Evolutionary conservation across 2,329 filamentous ascomycete genomes (phyloP).

Genomic region (Ophioceras dolichostomum): DNA sequence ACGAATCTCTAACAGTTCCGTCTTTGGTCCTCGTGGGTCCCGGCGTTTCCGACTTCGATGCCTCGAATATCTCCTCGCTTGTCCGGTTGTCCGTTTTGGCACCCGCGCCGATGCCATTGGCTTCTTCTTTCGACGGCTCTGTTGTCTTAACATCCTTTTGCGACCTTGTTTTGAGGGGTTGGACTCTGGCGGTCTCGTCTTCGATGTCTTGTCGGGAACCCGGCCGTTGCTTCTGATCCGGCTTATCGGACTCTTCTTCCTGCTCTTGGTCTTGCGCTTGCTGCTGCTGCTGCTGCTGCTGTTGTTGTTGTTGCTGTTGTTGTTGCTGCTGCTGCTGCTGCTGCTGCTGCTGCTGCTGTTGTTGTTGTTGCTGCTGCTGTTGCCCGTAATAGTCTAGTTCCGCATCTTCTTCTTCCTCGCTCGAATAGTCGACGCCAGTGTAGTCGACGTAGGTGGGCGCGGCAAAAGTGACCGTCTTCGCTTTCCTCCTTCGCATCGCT

Average conservation of each 20-base stretch:
- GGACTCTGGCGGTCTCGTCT: slow-evolving; percentile 42
- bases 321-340: slow-evolving; percentile 18
- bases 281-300: slow-evolving; percentile 13
- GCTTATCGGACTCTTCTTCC: slow-evolving; percentile 7
- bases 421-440: slow-evolving; percentile 75
- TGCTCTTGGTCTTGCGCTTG: slow-evolving; percentile 13
- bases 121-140: slow-evolving; percentile 20
- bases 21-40: slow-evolving; percentile 59
- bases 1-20: slow-evolving; percentile 82
- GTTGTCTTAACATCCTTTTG: slow-evolving; percentile 23
- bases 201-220: slow-evolving; percentile 20
- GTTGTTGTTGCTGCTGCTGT: slow-evolving; percentile 16
- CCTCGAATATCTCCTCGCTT: slow-evolving; percentile 57
- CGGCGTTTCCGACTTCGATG: slow-evolving; percentile 27
- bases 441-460: slow-evolving; percentile 81
- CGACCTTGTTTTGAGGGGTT: slow-evolving; percentile 37
- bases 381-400: slow-evolving; percentile 23
- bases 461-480: slow-evolving; percentile 78
- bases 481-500: slow-evolving; percentile 67
- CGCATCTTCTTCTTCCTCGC: slow-evolving; percentile 59
- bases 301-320: slow-evolving; percentile 15
- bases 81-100: slow-evolving; percentile 23
- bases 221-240: slow-evolving; percentile 14
- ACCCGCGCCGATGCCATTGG: slow-evolving; percentile 11
- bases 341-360: slow-evolving; percentile 12